Percentiles rank a stretch among this genome's conserved stretches.
phyloP scores from a whole-genome alignment of 345 rosid genomes.

The Psidium guajava region DNA sequence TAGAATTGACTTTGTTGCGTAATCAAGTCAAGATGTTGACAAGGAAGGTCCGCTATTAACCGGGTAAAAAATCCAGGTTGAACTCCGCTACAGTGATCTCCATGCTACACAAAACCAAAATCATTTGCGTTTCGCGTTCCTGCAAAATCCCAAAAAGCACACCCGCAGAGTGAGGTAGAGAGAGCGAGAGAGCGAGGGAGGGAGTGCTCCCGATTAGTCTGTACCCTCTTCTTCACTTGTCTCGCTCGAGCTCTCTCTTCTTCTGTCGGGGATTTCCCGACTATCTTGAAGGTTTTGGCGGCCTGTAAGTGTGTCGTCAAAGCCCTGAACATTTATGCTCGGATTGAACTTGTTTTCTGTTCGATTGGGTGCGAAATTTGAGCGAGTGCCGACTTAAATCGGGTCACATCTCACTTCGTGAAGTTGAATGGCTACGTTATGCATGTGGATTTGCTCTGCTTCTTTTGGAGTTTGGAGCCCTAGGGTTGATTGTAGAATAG shows the following conservation, averaged over 20 bases:
- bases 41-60: background rate
- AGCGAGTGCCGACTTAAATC: background rate
- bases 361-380: background rate
- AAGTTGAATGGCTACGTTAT: background rate
- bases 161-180: background rate
- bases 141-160: background rate
- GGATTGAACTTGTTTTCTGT: background rate
- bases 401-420: background rate
- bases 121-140: background rate
- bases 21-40: background rate
- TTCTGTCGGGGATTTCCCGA: background rate
- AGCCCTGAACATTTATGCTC: background rate
- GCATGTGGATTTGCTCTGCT: background rate
- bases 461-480: background rate
- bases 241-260: background rate
- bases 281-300: background rate
- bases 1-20: background rate
- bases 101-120: background rate
- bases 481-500: background rate
- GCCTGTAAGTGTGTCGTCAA: background rate
- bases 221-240: background rate
- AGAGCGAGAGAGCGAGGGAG: background rate
- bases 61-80: background rate
- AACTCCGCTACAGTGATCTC: background rate
- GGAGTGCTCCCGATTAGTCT: background rate